Evolutionary conservation across 495 filamentous ascomycete genomes (phyloP), one percentile per base, ranked within the genome.

Genomic region (Neurospora sp.): DNA sequence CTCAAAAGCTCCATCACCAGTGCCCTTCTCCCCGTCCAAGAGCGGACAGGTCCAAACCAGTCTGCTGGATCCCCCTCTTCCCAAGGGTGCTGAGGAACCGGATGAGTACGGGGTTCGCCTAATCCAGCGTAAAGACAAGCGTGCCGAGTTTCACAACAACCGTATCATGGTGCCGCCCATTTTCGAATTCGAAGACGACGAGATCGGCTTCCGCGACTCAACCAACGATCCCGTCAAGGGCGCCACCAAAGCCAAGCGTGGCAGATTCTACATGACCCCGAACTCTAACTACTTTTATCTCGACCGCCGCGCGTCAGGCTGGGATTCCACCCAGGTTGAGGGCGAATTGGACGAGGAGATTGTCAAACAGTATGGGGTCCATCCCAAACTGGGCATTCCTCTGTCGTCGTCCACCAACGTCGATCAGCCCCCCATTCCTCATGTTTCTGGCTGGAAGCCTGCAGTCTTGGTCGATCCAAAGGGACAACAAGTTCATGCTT

Each of bases 161-260:
- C 83, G 84, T 7, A 80, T 86, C 69, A 81, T 85, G 74, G 74
- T 82, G 12, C 82, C 83, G 37, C 79, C 74, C 37, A 12, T 76
- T 0, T 83, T 83, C 69, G 76, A 81, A 37, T 86, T 76, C 39
- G 79, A 80, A 31, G 78, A 82, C 16, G 59, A 80, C 5, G 83
- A 86, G 71, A 86, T 86, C 45, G 84, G 84, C n/a, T 84, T 86
- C 72, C 84, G 84, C 6, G 84, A 85, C 61, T 85, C 84, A 14
- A 79, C 83, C 71, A 86, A 86, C 72, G 80, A 79, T 70, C 78
- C 79, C 68, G 76, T 78, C 40, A 83, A 82, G 74, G 79, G 79
- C 40, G 80, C 81, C 48, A 84, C 78, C 61, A 79, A 78, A 72
- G 77, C 78, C 3, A 77, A 77, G 35, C 78, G 84, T 48, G 83